A percentile compares a stretch with the other conserved stretches of the same genome.
phyloP scores from a whole-genome alignment of 768 basidiomycete genomes.

The Mycena floridula region DNA sequence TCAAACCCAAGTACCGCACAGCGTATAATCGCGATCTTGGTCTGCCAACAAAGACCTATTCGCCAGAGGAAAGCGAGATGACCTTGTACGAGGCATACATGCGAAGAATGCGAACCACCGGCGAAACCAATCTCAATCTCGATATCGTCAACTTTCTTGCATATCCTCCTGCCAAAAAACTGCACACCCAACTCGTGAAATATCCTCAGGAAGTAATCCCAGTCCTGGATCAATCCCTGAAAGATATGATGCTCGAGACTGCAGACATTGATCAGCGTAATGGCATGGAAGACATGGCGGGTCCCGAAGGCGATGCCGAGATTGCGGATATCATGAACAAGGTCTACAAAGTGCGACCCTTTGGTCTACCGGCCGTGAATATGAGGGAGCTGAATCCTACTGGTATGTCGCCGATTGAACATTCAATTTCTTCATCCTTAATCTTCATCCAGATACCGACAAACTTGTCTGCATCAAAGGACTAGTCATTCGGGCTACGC shows the following conservation, averaged over 20 bases:
- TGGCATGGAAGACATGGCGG: conserved; percentile 70
- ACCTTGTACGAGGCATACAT: conserved; percentile 77
- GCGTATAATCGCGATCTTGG: conserved; percentile 63
- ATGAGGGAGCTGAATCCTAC: conserved; percentile 95
- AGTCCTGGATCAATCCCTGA: conserved; percentile 93
- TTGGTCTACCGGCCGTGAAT: conserved; percentile 76
- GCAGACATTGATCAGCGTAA: conserved; percentile 76
- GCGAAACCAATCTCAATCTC: conserved; percentile 90
- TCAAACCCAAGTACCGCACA: conserved; percentile 87
- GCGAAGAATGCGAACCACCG: conserved; percentile 81
- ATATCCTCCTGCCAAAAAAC: conserved; percentile 78
- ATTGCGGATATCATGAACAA: conserved; percentile 82
- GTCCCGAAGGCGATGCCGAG: conserved; percentile 73
- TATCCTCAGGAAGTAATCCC: conserved; percentile 98
- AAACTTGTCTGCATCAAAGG: conserved; percentile 96
- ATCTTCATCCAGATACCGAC: conserved; percentile 76
- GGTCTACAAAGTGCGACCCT: conserved; percentile 92
- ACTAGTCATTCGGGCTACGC: conserved; percentile 93
- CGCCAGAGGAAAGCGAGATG: conserved; percentile 64
- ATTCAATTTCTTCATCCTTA: neutral
- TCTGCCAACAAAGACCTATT: conserved; percentile 41
- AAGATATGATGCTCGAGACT: conserved; percentile 86
- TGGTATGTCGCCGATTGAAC: conserved; percentile 45
- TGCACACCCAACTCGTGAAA: conserved; percentile 78
- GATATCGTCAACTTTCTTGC: conserved; percentile 83